A percentile compares a stretch with the other conserved stretches of the same genome.
Conservation (phyloP, 495 filamentous ascomycete genomes). For the Paragyromitra xinjiangensis region DNA sequence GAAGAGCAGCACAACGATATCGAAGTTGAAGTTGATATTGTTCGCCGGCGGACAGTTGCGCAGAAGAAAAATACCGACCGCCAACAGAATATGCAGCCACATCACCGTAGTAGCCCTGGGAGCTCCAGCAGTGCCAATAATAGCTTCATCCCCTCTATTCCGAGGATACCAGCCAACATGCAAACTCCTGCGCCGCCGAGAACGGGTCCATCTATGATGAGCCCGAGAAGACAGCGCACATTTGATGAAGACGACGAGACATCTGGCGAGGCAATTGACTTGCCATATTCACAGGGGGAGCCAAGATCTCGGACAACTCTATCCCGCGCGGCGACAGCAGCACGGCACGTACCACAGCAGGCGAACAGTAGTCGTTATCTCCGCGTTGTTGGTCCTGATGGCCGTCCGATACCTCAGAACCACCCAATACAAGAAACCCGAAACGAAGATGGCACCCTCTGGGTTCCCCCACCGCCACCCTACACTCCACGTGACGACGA, state of each 20-base stretch:
- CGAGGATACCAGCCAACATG: slow-evolving; percentile 43
- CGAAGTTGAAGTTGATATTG: slow-evolving; percentile 82
- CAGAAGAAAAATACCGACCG: slow-evolving; percentile 63
- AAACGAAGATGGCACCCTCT: slow-evolving; percentile 77
- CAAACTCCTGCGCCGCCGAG: slow-evolving; percentile 54
- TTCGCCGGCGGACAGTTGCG: slow-evolving; percentile 75
- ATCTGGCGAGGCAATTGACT: slow-evolving; percentile 61
- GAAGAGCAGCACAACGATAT: slow-evolving; percentile 79
- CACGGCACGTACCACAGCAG: slow-evolving; percentile 58
- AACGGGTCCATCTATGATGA: slow-evolving; percentile 60
- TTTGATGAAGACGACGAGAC: slow-evolving; percentile 66
- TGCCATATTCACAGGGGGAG: slow-evolving; percentile 79
- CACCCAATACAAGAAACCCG: slow-evolving; percentile 61
- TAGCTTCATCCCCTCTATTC: slow-evolving; percentile 23
- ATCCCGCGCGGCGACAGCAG: slow-evolving; percentile 74
- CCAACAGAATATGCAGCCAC: slow-evolving; percentile 53
- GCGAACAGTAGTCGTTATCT: slow-evolving; percentile 63
- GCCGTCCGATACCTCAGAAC: slow-evolving; percentile 75
- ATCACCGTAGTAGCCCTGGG: slow-evolving; percentile 5
- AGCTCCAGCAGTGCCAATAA: slow-evolving; percentile 5
- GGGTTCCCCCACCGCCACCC: slow-evolving; percentile 91
- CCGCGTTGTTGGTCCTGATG: slow-evolving; percentile 73
- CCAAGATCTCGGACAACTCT: slow-evolving; percentile 80
- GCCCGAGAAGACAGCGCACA: slow-evolving; percentile 60
- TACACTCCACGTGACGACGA: slow-evolving; percentile 76